Evolutionary conservation across 2,329 filamentous ascomycete genomes (phyloP), one percentile per base, ranked within the genome.

Genomic region (Tothia fuscella): DNA sequence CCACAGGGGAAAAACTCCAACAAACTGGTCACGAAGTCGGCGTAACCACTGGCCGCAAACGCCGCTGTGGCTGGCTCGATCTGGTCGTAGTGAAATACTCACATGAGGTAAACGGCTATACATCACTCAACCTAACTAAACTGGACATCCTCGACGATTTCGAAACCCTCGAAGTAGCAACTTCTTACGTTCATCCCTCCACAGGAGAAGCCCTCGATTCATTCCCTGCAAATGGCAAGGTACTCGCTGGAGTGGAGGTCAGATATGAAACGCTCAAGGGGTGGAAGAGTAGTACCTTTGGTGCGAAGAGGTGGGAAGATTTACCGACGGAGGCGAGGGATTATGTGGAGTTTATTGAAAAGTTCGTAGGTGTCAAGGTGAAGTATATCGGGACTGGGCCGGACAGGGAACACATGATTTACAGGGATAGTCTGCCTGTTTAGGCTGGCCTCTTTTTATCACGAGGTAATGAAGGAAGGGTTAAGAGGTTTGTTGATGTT

Each of bases 111-210:
- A 83, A 83, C 63, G 70, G 79, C 63, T 83, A 83, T 61, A 76
- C 76, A 0, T 60, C 66, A 33, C 56, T 78, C 40, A 76, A 78
- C 52, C 55, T 78, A 30, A 77, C 71, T 12, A 77, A 74, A 60
- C 70, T 83, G 17, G 79, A 84, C 51, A 70, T 86, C 28, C 68
- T 87, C 13, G 82, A 87, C 56, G 74, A 74, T 24, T 86, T 93
- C 56, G 68, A 74, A 7, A 78, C 76, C 53, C 72, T 93, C 61
- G 82, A 87, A 59, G 68, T 84, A 38, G 82, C 81, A 14, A 74
- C 81, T 12, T 77, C 74, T 2, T 93, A 93, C 64, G 65, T 65
- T 10, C 50, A 73, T 53, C n/a, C n/a, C n/a, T n/a, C n/a, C n/a
- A 68, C 72, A 38, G 74, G 72, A 32, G 55, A 71, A 53, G 62